These are phyloP conservation scores for Seiridium unicorne DNA, from an alignment of 2,329 filamentous ascomycete species.

Conservation along the genomic window DNA sequence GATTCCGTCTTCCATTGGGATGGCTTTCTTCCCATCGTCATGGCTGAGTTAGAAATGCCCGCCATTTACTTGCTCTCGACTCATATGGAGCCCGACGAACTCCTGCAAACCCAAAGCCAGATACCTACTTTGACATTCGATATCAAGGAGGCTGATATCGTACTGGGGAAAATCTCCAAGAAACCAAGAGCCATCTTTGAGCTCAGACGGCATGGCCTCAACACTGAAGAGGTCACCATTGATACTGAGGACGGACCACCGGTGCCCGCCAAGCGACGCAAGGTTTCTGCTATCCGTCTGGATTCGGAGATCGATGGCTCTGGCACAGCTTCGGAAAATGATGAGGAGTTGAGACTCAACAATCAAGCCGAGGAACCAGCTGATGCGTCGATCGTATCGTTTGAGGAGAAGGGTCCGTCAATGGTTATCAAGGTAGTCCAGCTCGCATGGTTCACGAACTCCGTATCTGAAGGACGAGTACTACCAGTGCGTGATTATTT, in stretches of 20 bases:
- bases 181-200: conserved; percentile 75
- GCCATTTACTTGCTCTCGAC: conserved; percentile 72
- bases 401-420: conserved; percentile 9
- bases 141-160: conserved; percentile 66
- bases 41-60: conserved; percentile 44
- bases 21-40: conserved; percentile 4
- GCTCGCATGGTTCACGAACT: conserved; percentile 58
- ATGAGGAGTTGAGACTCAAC: conserved; percentile 9
- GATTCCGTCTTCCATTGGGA: no score
- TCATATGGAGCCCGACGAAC: conserved; percentile 62
- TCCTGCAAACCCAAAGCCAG: conserved; percentile 62
- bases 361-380: conserved; percentile 3
- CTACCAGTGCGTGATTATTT: conserved; percentile 51
- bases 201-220: conserved; percentile 64
- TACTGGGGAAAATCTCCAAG: conserved; percentile 71
- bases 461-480: conserved; percentile 38
- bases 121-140: conserved; percentile 70
- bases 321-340: conserved; percentile 27
- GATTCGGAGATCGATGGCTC: conserved; percentile 12
- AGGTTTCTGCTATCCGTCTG: conserved; percentile 28
- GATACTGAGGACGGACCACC: background rate
- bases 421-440: conserved; percentile 51
- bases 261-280: conserved; percentile 31
- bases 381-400: conserved; percentile 14
- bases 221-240: conserved; percentile 46